Base-by-base conservation (phyloP, 805 yeast genomes). In the Metahyphopichia silvanorum region DNA sequence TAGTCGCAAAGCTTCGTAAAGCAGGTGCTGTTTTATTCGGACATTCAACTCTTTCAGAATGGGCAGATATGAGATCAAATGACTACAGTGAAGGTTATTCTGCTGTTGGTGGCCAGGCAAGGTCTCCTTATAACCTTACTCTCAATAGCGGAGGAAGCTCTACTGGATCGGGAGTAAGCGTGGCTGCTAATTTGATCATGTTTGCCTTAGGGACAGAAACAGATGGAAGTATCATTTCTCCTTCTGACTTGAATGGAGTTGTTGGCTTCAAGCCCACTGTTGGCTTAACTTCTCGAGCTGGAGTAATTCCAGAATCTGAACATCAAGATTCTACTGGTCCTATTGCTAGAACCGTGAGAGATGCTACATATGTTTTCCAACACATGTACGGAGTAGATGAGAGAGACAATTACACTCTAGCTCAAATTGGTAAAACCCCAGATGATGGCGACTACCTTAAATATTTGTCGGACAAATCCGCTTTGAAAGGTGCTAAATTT, bases 51-150 rank as follows among this genome's bases (percentile, higher is more conserved):
- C 32, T 52, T 29, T 49, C 55, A 14, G 57, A 52, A 36, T 52
- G 56, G 56, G 57, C 57, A 9, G 56, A 52, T 29, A 52, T 52
- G 56, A 40, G 56, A 29, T 43, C 53, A 4, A 39, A 42, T 15
- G 29, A 13, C 5, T 52, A 52, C 32, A 44, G 53, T 28, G 57
- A 51, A 38, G 56, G 57, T 15, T 52, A 52, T 32, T 50, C 56
- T 15, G 50, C 56, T 9, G 31, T 45, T 11, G 54, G 54, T 11
- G 56, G 54, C 3, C 57, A 52, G 36, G 42, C 51, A 8, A 43
- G 56, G 25, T 43, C 41, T 32, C 57, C 57, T 16, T 52, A 45
- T 34, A 51, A 51, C 27, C 39, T 52, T 21, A 49, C 54, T 16
- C 42, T 49, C 12, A 51, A 47, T 19, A 44, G 46, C 6, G 56